Conservation (phyloP, 179 eudicot genomes). For the Spergularia azorica region DNA sequence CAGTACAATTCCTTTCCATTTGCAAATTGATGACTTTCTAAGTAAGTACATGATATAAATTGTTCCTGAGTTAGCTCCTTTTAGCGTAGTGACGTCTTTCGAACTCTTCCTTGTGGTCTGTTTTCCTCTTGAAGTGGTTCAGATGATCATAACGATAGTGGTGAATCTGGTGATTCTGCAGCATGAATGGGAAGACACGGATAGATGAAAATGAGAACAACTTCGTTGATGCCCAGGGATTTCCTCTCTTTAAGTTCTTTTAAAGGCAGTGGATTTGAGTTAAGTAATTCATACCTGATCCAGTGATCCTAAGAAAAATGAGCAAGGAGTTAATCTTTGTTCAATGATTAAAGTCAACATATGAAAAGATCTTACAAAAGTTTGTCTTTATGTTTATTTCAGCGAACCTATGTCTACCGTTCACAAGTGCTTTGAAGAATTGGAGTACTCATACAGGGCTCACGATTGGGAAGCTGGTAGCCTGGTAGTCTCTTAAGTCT, state of each 20-base stretch:
- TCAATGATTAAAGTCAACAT: slow-evolving; percentile 96
- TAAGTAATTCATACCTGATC: slow-evolving; percentile 63
- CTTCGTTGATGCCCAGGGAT: slow-evolving; percentile 80
- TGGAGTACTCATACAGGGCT: slow-evolving; percentile 95
- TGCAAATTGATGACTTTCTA: background rate
- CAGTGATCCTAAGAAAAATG: slow-evolving; percentile 76
- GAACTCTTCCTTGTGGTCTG: background rate
- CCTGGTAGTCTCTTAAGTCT: slow-evolving; percentile 48
- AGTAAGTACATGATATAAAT: background rate
- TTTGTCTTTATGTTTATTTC: slow-evolving; percentile 94
- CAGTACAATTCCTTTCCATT: background rate
- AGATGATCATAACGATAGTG: slow-evolving; percentile 77
- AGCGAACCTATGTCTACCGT: slow-evolving; percentile 94
- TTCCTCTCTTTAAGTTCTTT: slow-evolving; percentile 84
- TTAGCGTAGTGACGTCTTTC: background rate
- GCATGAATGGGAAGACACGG: slow-evolving; percentile 61
- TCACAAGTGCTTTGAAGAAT: slow-evolving; percentile 92
- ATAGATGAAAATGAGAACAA: slow-evolving; percentile 85
- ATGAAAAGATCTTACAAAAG: slow-evolving; percentile 96
- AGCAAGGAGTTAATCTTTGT: slow-evolving; percentile 95
- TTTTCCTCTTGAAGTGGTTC: slow-evolving; percentile 49
- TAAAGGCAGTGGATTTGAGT: slow-evolving; percentile 73
- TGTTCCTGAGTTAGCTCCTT: background rate
- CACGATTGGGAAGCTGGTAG: slow-evolving; percentile 85
- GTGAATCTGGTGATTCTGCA: slow-evolving; percentile 63